Percentiles rank a stretch among this genome's conserved stretches.
phyloP scores from a whole-genome alignment of 805 yeast species.

The Hagleromyces aurorensis region DNA sequence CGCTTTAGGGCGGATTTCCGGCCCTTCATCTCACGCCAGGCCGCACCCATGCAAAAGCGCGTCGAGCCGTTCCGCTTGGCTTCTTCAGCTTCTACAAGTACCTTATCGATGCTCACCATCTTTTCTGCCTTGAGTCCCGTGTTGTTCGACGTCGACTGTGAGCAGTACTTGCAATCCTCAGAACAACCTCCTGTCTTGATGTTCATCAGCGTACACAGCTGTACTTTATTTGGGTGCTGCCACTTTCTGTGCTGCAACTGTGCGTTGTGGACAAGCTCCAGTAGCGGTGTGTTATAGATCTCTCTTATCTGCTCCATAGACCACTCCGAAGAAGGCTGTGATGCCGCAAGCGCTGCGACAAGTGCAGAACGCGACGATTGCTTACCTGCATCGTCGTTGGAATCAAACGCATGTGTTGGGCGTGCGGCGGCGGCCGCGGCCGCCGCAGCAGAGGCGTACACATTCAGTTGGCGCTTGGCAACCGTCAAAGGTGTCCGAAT shows the following conservation, averaged over 20 bases:
- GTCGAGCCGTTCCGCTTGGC: conserved; percentile 70
- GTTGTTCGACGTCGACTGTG: conserved; percentile 61
- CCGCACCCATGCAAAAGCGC: conserved; percentile 79
- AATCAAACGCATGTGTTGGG: neutral
- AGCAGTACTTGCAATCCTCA: conserved; percentile 76
- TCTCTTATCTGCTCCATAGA: conserved; percentile 49
- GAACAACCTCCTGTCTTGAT: conserved; percentile 78
- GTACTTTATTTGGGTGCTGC: conserved; percentile 65
- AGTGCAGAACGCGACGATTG: no score
- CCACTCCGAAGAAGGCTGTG: conserved; percentile 36
- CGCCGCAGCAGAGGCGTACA: conserved; percentile 9
- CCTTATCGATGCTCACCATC: conserved; percentile 53
- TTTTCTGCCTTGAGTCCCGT: conserved; percentile 70
- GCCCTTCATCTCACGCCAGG: conserved; percentile 82
- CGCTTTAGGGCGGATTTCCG: conserved; percentile 57
- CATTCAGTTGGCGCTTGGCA: no score
- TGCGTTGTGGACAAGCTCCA: conserved; percentile 52
- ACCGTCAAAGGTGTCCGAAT: no score
- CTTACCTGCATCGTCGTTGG: no score
- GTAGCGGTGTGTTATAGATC: conserved; percentile 58
- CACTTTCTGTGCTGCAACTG: conserved; percentile 57
- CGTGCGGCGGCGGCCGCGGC: conserved; percentile 5
- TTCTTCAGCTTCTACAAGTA: conserved; percentile 50
- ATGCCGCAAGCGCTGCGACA: no score
- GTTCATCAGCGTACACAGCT: conserved; percentile 65